phyloP scores from a whole-genome alignment of 106 monocot genomes.

The Narthecium ossifragum region DNA sequence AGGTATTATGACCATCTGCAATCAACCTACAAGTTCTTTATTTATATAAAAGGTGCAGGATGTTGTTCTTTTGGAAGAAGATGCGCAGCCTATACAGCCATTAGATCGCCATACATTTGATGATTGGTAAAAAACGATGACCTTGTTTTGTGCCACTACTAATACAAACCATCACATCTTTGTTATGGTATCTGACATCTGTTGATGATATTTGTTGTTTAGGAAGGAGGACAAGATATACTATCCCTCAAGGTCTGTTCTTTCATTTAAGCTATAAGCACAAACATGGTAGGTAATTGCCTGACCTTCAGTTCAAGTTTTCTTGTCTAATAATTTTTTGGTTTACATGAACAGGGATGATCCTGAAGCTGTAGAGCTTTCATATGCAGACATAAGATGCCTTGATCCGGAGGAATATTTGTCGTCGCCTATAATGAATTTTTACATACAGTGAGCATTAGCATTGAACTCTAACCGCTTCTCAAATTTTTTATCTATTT shows the following conservation, averaged over 20 bases:
- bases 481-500: neutral
- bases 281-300: neutral
- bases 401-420: slow-evolving; percentile 70
- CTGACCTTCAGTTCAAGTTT: neutral
- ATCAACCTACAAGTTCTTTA: too few species aligned
- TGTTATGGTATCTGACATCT: neutral
- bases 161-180: neutral
- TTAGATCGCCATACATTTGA: slow-evolving; percentile 16
- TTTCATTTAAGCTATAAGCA: neutral
- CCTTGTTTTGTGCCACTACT: neutral
- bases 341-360: slow-evolving; percentile 47
- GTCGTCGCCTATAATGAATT: slow-evolving; percentile 89
- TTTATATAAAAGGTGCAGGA: slow-evolving; percentile 21
- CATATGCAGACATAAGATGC: slow-evolving; percentile 65
- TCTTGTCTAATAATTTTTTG: neutral
- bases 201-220: neutral
- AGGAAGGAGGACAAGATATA: slow-evolving; percentile 62
- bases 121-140: slow-evolving; percentile 26
- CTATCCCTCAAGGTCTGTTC: slow-evolving; percentile 83
- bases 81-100: slow-evolving; percentile 9
- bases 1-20: too few species aligned
- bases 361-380: slow-evolving; percentile 67
- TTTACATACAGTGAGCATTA: slow-evolving; percentile 72
- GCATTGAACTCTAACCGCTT: neutral
- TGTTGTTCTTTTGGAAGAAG: slow-evolving; percentile 49